These are phyloP conservation scores for Acanthamoeba culbertsoni DNA, from an alignment of 208 protist species.

Conservation along the genomic window DNA sequence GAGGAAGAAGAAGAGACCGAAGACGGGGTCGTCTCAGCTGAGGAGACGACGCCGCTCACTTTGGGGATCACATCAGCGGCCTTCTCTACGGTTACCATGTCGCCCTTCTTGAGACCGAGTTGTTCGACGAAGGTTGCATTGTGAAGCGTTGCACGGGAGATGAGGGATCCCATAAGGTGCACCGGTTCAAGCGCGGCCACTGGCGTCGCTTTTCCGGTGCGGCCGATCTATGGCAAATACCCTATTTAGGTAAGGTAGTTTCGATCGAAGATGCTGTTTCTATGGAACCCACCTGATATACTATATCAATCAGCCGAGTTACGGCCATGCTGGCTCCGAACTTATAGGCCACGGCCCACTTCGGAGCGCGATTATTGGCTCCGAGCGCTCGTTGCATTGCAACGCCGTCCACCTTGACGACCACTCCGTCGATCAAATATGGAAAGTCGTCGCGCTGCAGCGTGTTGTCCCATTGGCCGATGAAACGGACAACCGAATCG, in stretches of 20 bases:
- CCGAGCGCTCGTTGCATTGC: constrained; percentile 30
- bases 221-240: constrained; percentile 57
- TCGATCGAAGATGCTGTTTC: neutral
- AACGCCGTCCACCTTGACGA: constrained; percentile 70
- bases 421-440: constrained; percentile 71
- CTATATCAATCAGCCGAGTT: constrained; percentile 36
- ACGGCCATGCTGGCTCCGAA: constrained; percentile 31
- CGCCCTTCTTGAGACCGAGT: neutral
- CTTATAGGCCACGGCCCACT: constrained; percentile 76
- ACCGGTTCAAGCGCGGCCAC: constrained; percentile 65
- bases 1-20: too few species aligned
- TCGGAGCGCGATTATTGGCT: constrained; percentile 57
- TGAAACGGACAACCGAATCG: neutral
- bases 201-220: constrained; percentile 63
- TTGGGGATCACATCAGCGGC: constrained; percentile 74
- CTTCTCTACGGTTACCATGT: constrained; percentile 55
- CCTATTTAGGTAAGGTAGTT: neutral
- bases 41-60: neutral
- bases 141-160: constrained; percentile 70
- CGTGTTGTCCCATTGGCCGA: constrained; percentile 34
- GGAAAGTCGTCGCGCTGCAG: neutral
- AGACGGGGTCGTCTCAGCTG: neutral
- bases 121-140: constrained; percentile 63
- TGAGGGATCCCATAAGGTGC: constrained; percentile 43
- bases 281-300: neutral